Evolutionary conservation across 2,329 filamentous ascomycete genomes (phyloP).

Genomic region (Colletotrichum eleusines): DNA sequence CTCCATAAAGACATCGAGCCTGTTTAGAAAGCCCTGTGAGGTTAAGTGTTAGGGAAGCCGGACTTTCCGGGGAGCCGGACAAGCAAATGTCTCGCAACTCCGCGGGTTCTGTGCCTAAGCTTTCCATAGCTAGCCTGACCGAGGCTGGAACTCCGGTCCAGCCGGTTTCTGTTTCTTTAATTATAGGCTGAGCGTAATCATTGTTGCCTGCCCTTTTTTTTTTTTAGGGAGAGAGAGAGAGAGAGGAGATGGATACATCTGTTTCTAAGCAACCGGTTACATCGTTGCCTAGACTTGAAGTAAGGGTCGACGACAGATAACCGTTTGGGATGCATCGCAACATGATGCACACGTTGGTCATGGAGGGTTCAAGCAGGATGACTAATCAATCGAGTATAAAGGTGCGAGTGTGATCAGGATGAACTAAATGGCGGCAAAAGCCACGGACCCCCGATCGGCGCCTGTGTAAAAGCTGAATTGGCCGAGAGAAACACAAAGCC

Average conservation of each 20-base stretch:
- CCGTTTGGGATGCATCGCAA: slow-evolving; percentile 10
- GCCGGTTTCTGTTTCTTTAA: slow-evolving; percentile 21
- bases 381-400: slow-evolving; percentile 24
- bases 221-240: too few species aligned
- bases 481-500: slow-evolving; percentile 29
- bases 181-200: slow-evolving; percentile 17
- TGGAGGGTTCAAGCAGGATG: slow-evolving; percentile 6
- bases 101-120: slow-evolving; percentile 26
- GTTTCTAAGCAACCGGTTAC: not conserved
- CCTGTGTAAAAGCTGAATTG: slow-evolving; percentile 18
- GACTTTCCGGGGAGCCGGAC: slow-evolving; percentile 27
- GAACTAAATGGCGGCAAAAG: slow-evolving; percentile 23
- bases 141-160: slow-evolving; percentile 38
- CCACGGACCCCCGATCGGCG: slow-evolving; percentile 25
- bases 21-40: slow-evolving; percentile 32
- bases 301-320: slow-evolving; percentile 7
- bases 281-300: not conserved
- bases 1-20: slow-evolving; percentile 18
- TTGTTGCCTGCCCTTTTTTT: not conserved
- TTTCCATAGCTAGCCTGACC: slow-evolving; percentile 11
- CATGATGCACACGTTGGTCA: slow-evolving; percentile 29
- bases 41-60: slow-evolving; percentile 27
- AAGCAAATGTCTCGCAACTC: slow-evolving; percentile 39
- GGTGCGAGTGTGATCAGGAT: slow-evolving; percentile 25
- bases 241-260: too few species aligned